Conservation (phyloP, 2,329 filamentous ascomycete species). For the Neofusicoccum laricinum region DNA sequence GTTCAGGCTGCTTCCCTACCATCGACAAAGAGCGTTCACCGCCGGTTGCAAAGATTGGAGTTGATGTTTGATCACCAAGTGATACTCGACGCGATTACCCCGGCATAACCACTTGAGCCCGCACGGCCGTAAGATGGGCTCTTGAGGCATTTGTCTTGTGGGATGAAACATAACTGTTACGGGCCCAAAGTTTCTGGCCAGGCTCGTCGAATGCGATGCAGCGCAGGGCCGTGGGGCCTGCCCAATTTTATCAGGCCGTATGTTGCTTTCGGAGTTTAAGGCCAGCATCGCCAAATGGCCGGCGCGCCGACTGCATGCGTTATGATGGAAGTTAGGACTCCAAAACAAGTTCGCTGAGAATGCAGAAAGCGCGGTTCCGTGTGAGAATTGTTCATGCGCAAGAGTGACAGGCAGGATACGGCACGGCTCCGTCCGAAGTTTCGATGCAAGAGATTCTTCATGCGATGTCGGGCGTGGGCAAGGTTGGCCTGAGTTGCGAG, state of each 20-base stretch:
- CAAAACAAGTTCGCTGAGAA: too few relatives aligned
- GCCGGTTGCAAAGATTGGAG: background rate
- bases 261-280: too few relatives aligned
- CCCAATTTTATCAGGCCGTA: too few relatives aligned
- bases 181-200: background rate
- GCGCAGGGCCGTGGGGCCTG: too few relatives aligned
- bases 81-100: background rate
- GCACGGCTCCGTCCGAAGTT: background rate
- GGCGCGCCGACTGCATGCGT: too few relatives aligned
- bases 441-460: background rate
- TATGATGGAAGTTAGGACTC: too few relatives aligned
- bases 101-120: background rate
- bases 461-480: background rate
- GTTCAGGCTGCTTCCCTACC: background rate
- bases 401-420: background rate
- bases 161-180: background rate
- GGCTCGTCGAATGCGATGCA: background rate
- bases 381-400: background rate
- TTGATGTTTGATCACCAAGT: background rate
- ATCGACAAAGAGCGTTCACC: background rate
- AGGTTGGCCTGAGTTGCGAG: background rate
- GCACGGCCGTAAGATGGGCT: background rate
- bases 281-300: too few relatives aligned
- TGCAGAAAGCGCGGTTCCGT: background rate
- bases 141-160: background rate